Percentiles rank a stretch among this genome's conserved stretches.
phyloP scores from a whole-genome alignment of 495 filamentous ascomycete genomes.

The Chaetomium fimeti region DNA sequence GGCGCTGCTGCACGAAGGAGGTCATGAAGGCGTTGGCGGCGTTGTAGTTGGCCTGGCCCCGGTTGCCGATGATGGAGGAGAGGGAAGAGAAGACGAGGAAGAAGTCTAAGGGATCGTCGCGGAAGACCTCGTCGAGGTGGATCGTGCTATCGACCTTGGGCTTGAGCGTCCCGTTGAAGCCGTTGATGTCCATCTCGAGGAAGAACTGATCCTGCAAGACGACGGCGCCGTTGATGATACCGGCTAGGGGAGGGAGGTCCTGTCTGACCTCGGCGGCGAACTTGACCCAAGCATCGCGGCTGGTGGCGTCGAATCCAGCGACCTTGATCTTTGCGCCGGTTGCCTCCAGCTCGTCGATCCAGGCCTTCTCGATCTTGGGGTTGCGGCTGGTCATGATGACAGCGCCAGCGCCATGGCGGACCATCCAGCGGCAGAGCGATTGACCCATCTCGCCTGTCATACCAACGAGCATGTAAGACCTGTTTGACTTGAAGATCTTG shows the following conservation, averaged over 20 bases:
- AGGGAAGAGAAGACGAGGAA: slow-evolving; percentile 53
- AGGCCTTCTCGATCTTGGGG: slow-evolving; percentile 35
- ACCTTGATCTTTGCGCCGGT: neutral
- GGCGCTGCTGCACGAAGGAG: slow-evolving; percentile 36
- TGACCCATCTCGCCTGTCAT: slow-evolving; percentile 49
- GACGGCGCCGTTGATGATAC: slow-evolving; percentile 52
- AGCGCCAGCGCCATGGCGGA: slow-evolving; percentile 47
- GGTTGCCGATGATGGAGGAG: slow-evolving; percentile 48
- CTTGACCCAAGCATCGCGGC: neutral
- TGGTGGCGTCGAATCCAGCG: neutral
- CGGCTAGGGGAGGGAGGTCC: slow-evolving; percentile 45
- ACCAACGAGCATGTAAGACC: slow-evolving; percentile 55
- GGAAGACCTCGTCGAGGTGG: slow-evolving; percentile 44
- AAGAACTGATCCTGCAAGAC: slow-evolving; percentile 46
- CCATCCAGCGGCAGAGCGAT: slow-evolving; percentile 57
- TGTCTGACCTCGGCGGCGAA: neutral
- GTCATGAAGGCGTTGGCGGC: slow-evolving; percentile 59
- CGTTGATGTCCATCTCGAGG: slow-evolving; percentile 37
- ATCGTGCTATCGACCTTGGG: slow-evolving; percentile 44
- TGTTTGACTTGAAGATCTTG: slow-evolving; percentile 20
- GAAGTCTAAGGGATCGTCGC: slow-evolving; percentile 52
- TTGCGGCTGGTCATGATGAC: slow-evolving; percentile 53
- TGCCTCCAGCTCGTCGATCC: slow-evolving; percentile 4
- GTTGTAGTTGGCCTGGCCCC: slow-evolving; percentile 57
- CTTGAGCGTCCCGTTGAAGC: slow-evolving; percentile 30